Percentiles rank a stretch among this genome's conserved stretches.
Conservation (phyloP, 176 grass and related monocot genomes). For the Musa beccarii region DNA sequence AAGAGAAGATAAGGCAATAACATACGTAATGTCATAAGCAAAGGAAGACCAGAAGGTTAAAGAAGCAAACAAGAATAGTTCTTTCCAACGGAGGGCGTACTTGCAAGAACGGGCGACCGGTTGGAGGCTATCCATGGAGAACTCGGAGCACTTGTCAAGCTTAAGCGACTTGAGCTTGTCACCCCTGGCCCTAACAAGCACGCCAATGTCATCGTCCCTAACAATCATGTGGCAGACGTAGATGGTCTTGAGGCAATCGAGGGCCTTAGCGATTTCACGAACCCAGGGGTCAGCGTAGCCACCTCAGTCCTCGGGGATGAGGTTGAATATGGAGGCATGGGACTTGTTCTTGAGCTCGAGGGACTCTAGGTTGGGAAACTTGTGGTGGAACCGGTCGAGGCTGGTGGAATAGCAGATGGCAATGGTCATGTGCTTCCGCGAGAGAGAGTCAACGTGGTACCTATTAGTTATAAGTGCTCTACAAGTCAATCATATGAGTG, state of each 20-base stretch:
- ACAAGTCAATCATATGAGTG: too few species aligned
- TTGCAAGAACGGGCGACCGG: conserved; percentile 9
- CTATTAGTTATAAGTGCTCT: too few species aligned
- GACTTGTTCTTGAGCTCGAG: conserved; percentile 88
- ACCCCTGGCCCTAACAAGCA: conserved; percentile 13
- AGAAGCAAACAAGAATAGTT: not conserved
- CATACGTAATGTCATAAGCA: not conserved
- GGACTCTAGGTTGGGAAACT: conserved; percentile 74
- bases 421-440: conserved; percentile 74
- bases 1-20: not conserved
- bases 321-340: conserved; percentile 87
- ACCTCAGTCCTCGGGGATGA: conserved; percentile 82
- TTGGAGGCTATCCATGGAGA: conserved; percentile 13
- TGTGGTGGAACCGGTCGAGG: conserved; percentile 46
- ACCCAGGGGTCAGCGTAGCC: conserved; percentile 31
- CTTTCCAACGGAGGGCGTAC: not conserved
- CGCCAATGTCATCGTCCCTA: conserved; percentile 1
- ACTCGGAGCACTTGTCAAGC: conserved; percentile 18
- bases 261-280: not conserved
- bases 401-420: conserved; percentile 83
- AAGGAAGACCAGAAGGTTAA: not conserved
- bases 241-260: conserved; percentile 4
- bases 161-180: conserved; percentile 16
- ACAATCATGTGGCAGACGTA: conserved; percentile 20
- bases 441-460: conserved; percentile 36